These are phyloP conservation scores for Lophiostoma macrostomum DNA, from an alignment of 495 filamentous ascomycete genomes.

Conservation along the genomic window DNA sequence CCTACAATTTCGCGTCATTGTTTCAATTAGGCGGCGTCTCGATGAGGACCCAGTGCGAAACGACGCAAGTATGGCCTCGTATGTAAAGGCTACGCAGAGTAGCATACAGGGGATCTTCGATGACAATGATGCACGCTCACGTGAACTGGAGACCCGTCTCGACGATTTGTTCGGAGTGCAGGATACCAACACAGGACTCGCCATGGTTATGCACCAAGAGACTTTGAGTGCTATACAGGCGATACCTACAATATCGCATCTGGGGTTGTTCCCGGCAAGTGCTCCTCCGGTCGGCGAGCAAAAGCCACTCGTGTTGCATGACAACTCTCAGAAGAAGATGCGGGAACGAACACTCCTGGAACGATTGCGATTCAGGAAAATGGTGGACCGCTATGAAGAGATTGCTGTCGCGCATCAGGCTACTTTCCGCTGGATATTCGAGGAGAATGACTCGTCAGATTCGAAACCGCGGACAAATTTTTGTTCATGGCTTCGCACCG, in stretches of 20 bases:
- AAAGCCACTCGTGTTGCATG: background rate
- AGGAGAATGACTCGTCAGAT: background rate
- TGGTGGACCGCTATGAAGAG: slow-evolving; percentile 2
- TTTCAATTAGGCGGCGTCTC: slow-evolving; percentile 1
- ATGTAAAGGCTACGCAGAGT: background rate
- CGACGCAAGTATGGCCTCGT: background rate
- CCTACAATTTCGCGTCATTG: slow-evolving; percentile 4
- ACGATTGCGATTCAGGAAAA: background rate
- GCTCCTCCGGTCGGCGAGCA: too few relatives aligned
- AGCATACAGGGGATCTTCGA: background rate
- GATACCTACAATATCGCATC: background rate
- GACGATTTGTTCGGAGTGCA: background rate
- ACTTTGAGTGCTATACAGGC: too few relatives aligned
- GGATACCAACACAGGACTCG: background rate
- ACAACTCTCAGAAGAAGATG: background rate
- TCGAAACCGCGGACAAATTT: background rate
- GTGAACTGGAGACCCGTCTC: background rate
- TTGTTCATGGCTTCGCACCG: background rate
- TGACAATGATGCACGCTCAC: background rate
- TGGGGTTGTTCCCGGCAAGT: too few relatives aligned
- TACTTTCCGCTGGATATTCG: background rate
- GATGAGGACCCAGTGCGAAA: background rate
- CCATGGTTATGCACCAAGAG: too few relatives aligned
- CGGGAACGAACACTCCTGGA: background rate
- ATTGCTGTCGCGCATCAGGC: background rate